These are phyloP conservation scores for Xylaria sp. DNA, from an alignment of 2,329 filamentous ascomycete genomes.

Conservation along the genomic window DNA sequence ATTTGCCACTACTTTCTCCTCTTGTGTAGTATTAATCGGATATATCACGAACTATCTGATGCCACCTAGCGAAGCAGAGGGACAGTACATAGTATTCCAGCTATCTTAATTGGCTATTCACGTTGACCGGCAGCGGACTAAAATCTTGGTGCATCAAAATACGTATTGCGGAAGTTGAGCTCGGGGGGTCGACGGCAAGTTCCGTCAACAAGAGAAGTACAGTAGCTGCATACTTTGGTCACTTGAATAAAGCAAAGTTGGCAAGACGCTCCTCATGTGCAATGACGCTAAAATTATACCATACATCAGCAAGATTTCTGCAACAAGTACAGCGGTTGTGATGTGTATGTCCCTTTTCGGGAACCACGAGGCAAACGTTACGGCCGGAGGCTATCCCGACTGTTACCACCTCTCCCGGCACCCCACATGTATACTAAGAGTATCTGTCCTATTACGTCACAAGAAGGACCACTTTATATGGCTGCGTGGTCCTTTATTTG, in stretches of 20 bases:
- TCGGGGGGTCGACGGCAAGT: neutral
- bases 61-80: neutral
- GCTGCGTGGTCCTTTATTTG: neutral
- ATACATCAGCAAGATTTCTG: neutral
- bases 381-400: neutral
- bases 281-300: neutral
- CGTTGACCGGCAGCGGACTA: neutral
- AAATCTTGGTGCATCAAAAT: slow-evolving; percentile 17
- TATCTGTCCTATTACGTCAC: neutral
- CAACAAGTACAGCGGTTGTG: neutral
- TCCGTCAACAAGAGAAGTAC: neutral
- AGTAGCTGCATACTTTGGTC: too few species aligned
- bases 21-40: neutral
- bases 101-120: neutral
- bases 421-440: neutral
- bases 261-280: neutral
- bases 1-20: too few species aligned
- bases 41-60: neutral
- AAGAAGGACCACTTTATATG: neutral
- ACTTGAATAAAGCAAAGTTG: too few species aligned
- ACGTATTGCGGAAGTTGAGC: neutral
- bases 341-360: neutral
- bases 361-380: neutral
- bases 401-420: neutral
- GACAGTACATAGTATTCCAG: neutral